Base-by-base conservation (phyloP, 2,329 filamentous ascomycete species). In the Aureobasidium zeae region DNA sequence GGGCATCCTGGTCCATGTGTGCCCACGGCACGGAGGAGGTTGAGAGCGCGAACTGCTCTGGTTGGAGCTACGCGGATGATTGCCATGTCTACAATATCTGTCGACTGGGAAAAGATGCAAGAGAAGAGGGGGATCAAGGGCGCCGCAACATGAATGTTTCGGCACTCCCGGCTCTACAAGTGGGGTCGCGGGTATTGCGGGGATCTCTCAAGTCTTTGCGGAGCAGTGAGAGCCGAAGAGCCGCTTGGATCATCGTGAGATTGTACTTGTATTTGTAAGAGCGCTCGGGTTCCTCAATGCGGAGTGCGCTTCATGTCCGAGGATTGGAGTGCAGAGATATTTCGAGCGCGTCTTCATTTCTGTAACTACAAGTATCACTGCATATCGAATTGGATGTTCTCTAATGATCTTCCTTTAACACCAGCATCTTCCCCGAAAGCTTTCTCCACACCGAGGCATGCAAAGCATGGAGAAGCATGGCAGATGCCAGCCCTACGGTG, bases 1-100 rank as follows among this genome's bases (percentile, higher is more conserved):
- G 91, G 91, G 59, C 88, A 95, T 42, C 74, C 79, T 5, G 86
- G 86, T 46, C 86, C 87, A 60, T 91, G 89, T 1, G 82, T 83
- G 62, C 82, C 93, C 44, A 98, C 79, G n/a, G 89, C 88, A 44
- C 85, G 81, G 37, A 96, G 79, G 37, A 89, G 73, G 53, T 74
- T 84, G 47, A 79, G 67, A 12, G 85, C 85, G 52, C 80, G 71
- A 34, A 73, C 70, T 31, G 70, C 69, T 44, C 66, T 62, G 3
- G 68, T 64, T 20, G 69, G 68, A 36, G 64, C 60, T 49, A 65
- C 53, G 32, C 63, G 53, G 26, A 66, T 55, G 31, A 57, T 55
- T 39, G 61, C 57, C 60, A 63, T 63, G 44, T 35, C 51, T 45
- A 6, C 19, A 24, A 21, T 7, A 15, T 25, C 2, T 25, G 15